A percentile compares a stretch with the other conserved stretches of the same genome.
Conservation (phyloP, 2,329 filamentous ascomycete genomes). For the Thyridium curvatum region DNA sequence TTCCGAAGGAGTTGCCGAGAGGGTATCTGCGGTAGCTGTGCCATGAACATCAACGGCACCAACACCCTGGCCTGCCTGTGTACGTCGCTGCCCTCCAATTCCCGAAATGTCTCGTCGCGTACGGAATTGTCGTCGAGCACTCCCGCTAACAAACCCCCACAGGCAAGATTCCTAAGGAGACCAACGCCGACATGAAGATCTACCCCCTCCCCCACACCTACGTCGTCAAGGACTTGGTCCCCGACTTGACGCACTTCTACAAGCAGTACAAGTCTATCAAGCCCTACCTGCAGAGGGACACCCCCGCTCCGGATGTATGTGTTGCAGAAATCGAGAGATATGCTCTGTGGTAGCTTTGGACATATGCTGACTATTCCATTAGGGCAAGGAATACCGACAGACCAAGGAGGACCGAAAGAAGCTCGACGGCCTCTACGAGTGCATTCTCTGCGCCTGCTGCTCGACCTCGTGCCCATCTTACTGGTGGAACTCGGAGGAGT, state of each 20-base stretch:
- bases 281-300: conserved; percentile 92
- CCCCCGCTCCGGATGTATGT: conserved; percentile 75
- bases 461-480: conserved; percentile 99
- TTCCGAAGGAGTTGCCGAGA: conserved; percentile 95
- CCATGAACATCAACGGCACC: conserved; percentile 99
- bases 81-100: conserved; percentile 42
- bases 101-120: background rate
- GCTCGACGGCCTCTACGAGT: conserved; percentile 97
- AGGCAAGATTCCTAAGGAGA: conserved; percentile 92
- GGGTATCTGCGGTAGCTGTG: conserved; percentile 97
- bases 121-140: background rate
- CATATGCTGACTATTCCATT: conserved; percentile 9
- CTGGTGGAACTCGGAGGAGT: conserved; percentile 99
- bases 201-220: conserved; percentile 98
- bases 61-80: conserved; percentile 97
- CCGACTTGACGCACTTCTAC: conserved; percentile 97
- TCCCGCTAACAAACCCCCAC: conserved; percentile 19
- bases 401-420: conserved; percentile 88
- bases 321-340: background rate
- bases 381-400: conserved; percentile 92
- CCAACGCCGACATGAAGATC: conserved; percentile 77
- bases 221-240: conserved; percentile 97
- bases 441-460: conserved; percentile 99
- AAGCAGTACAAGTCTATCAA: conserved; percentile 99
- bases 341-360: background rate